Evolutionary conservation across 129 eudicot species (phyloP).

Genomic region (Cynara cardunculus): DNA sequence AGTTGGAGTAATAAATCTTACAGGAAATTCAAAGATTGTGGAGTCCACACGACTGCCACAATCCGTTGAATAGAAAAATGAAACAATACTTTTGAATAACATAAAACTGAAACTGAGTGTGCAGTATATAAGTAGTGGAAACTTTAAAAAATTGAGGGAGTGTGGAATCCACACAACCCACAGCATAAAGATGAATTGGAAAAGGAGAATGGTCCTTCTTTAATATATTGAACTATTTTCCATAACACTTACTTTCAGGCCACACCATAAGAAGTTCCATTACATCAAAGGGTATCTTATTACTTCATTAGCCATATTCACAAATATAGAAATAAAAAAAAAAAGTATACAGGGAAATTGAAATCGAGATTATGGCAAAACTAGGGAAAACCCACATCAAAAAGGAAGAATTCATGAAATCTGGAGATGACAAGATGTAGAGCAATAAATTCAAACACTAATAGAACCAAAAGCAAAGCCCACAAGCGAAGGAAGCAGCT

Average conservation of each 20-base stretch:
- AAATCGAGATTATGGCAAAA: neutral
- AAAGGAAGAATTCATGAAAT: neutral
- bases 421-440: too few species aligned
- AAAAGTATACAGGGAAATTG: neutral
- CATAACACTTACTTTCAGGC: neutral
- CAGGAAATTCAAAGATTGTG: neutral
- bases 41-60: slow-evolving; percentile 21
- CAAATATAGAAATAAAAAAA: neutral
- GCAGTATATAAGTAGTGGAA: neutral
- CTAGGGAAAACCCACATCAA: neutral
- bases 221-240: neutral
- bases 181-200: neutral
- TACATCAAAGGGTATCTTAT: neutral
- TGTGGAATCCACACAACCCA: slow-evolving; percentile 13
- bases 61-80: neutral
- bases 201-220: neutral
- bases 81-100: neutral
- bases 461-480: too few species aligned
- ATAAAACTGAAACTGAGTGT: neutral
- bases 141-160: neutral
- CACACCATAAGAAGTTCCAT: neutral
- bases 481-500: too few species aligned
- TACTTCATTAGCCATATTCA: neutral
- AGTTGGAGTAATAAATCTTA: neutral
- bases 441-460: too few species aligned